These are phyloP conservation scores for Phytophthora pinifolia DNA, from an alignment of 352 stramenopile genomes.

Conservation along the genomic window DNA sequence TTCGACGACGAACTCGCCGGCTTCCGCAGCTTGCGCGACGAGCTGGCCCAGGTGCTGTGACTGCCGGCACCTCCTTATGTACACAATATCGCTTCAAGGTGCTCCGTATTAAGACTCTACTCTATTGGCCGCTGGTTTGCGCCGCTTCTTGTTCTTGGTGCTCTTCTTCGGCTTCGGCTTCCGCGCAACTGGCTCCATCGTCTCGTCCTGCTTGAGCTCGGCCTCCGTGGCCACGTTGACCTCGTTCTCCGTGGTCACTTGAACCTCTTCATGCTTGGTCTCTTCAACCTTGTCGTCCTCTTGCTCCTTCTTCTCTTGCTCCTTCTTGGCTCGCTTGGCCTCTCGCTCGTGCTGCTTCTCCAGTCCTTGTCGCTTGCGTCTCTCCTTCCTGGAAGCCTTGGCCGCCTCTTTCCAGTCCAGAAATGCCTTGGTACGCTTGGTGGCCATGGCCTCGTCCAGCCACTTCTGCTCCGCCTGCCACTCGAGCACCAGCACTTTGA, in stretches of 20 bases:
- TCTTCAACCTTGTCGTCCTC: slow-evolving; percentile 1
- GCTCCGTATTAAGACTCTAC: slow-evolving; percentile 16
- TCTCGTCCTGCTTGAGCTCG: too few species aligned
- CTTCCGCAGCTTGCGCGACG: slow-evolving; percentile 69
- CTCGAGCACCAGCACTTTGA: slow-evolving; percentile 68
- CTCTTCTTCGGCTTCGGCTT: slow-evolving; percentile 16
- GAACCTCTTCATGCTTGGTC: neutral
- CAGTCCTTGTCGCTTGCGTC: slow-evolving; percentile 60
- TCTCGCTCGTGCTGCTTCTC: slow-evolving; percentile 44
- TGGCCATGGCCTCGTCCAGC: slow-evolving; percentile 54
- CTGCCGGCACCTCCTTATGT: neutral
- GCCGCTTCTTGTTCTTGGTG: slow-evolving; percentile 26
- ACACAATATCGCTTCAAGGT: slow-evolving; percentile 2
- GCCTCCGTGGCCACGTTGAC: too few species aligned
- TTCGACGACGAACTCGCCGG: slow-evolving; percentile 81
- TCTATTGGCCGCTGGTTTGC: slow-evolving; percentile 10
- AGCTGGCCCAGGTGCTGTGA: slow-evolving; percentile 49
- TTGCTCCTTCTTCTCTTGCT: slow-evolving; percentile 26
- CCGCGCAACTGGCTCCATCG: neutral
- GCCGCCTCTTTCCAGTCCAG: slow-evolving; percentile 64
- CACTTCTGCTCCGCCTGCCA: slow-evolving; percentile 63
- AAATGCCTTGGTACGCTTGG: slow-evolving; percentile 56
- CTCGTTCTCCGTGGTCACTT: too few species aligned
- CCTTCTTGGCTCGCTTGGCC: slow-evolving; percentile 38
- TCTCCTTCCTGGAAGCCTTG: slow-evolving; percentile 59